Percentiles rank a stretch among this genome's conserved stretches.
Evolutionary conservation across 2,329 filamentous ascomycete species (phyloP).

Genomic region (Phyllosticta citriasiana): DNA sequence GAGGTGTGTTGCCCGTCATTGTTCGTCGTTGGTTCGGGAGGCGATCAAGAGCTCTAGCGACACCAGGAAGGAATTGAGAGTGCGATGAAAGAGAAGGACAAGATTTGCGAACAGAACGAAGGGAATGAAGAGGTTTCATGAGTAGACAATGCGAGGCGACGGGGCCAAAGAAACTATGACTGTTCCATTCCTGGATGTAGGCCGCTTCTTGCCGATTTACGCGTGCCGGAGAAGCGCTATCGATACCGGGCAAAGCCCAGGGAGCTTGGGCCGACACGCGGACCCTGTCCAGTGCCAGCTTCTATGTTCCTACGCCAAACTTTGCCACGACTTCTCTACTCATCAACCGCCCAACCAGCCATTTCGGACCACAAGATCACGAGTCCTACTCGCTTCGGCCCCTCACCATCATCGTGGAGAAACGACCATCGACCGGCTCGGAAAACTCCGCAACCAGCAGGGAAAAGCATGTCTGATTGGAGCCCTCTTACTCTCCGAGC

Average conservation of each 20-base stretch:
- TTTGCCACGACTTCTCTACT: not conserved
- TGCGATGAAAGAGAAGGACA: not conserved
- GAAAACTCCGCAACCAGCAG: not conserved
- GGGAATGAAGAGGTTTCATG: not conserved
- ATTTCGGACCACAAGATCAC: not conserved
- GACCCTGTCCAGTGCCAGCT: not conserved
- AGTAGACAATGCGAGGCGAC: not conserved
- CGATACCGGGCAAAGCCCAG: not conserved
- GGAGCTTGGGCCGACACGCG: not conserved
- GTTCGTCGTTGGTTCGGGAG: not conserved
- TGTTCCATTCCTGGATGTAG: not conserved
- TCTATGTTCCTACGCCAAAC: not conserved
- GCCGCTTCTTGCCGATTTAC: not conserved
- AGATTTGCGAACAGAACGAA: not conserved
- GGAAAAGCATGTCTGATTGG: not conserved
- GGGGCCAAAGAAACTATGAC: not conserved
- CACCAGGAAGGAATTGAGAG: not conserved
- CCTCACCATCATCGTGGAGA: not conserved
- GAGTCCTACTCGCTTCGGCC: not conserved
- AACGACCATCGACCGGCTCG: not conserved
- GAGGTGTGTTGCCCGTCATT: not conserved
- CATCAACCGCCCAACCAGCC: not conserved
- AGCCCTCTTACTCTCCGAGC: not conserved
- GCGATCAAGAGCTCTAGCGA: not conserved
- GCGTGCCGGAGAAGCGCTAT: not conserved